phyloP scores from a whole-genome alignment of 768 basidiomycete genomes.

The Suillus sp. region DNA sequence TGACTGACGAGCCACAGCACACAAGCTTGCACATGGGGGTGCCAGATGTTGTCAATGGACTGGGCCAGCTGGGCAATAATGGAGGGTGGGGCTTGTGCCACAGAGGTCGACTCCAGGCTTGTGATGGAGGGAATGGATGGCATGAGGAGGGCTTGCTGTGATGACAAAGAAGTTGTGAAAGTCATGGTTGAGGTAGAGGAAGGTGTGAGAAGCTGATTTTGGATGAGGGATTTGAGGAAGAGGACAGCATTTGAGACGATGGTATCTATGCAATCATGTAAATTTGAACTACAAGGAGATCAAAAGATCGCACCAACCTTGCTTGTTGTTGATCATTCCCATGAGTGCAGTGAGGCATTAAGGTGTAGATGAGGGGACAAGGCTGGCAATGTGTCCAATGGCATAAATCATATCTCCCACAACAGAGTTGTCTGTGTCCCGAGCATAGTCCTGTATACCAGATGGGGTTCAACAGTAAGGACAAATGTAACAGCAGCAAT shows the following conservation, averaged over 20 bases:
- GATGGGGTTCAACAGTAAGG: background rate
- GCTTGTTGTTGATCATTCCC: constrained; percentile 72
- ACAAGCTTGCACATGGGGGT: constrained; percentile 81
- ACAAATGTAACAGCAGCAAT: background rate
- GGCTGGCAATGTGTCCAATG: constrained; percentile 72
- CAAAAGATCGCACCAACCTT: constrained; percentile 52
- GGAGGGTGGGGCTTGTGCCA: constrained; percentile 47
- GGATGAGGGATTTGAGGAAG: constrained; percentile 85
- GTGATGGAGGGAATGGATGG: constrained; percentile 28
- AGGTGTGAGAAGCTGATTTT: constrained; percentile 54
- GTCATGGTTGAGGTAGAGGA: constrained; percentile 29
- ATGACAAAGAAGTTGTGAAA: constrained; percentile 2
- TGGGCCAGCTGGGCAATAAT: constrained; percentile 82
- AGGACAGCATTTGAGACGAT: constrained; percentile 81
- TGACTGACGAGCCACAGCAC: constrained; percentile 94
- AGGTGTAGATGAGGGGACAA: constrained; percentile 66
- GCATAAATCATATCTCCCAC: constrained; percentile 75
- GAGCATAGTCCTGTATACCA: constrained; percentile 67
- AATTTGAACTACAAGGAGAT: background rate
- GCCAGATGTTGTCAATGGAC: constrained; percentile 76
- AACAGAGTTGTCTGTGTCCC: constrained; percentile 72
- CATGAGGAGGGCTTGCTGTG: constrained; percentile 15
- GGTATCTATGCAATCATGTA: constrained; percentile 50
- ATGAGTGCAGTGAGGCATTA: constrained; percentile 81
- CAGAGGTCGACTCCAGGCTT: constrained; percentile 7